A percentile compares a stretch with the other conserved stretches of the same genome.
These are phyloP conservation scores for Schizosaccharomyces lindneri DNA, from an alignment of 805 yeast genomes.

Conservation along the genomic window DNA sequence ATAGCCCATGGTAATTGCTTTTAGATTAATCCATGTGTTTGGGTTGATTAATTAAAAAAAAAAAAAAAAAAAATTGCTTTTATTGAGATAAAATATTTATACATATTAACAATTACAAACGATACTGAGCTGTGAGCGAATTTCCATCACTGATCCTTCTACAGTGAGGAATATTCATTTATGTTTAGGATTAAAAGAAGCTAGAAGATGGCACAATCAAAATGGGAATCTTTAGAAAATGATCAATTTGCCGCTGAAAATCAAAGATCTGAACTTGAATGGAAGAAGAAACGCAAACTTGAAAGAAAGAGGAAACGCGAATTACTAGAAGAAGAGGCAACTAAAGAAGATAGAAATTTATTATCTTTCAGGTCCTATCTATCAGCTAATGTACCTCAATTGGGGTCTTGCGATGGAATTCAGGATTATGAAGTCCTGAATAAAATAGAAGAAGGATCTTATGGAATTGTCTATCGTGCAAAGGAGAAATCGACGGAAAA, in stretches of 20 bases:
- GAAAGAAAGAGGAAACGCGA: not conserved
- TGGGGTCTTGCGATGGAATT: slow-evolving; percentile 1
- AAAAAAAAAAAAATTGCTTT: too few species aligned
- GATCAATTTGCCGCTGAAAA: not conserved
- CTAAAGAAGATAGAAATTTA: not conserved
- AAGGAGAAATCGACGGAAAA: slow-evolving; percentile 19
- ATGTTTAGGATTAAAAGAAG: too few species aligned
- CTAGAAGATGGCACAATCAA: not conserved
- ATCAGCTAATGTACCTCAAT: not conserved
- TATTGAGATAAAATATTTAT: too few species aligned
- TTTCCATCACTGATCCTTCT: too few species aligned
- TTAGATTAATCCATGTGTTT: too few species aligned
- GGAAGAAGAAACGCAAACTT: not conserved
- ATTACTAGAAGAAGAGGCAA: not conserved
- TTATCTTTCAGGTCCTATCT: not conserved
- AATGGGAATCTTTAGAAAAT: not conserved
- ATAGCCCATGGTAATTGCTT: too few species aligned
- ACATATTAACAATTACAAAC: too few species aligned
- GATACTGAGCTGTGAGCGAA: too few species aligned
- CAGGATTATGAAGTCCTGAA: slow-evolving; percentile 10
- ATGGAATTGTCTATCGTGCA: slow-evolving; percentile 38
- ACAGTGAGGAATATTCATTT: too few species aligned
- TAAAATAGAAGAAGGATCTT: slow-evolving; percentile 16
- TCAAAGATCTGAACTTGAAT: not conserved
- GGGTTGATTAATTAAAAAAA: too few species aligned